Percentiles rank a stretch among this genome's conserved stretches.
Conservation (phyloP, 345 rosid species). For the Euclidium syriacum region DNA sequence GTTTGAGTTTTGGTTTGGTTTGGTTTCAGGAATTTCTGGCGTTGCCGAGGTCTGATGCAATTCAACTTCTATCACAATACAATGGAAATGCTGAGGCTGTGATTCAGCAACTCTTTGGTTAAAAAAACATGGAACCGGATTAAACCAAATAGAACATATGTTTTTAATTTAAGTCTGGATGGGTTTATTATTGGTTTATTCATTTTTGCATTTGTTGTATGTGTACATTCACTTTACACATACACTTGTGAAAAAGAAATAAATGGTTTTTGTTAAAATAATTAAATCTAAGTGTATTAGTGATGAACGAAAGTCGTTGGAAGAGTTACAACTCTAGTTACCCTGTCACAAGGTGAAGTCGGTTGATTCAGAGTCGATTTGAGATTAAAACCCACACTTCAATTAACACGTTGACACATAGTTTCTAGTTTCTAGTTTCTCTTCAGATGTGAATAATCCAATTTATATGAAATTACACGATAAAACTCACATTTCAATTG, state of each 20-base stretch:
- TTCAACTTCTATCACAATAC: constrained; percentile 83
- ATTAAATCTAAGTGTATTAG: too few species aligned
- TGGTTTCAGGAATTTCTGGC: constrained; percentile 88
- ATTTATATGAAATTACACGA: too few species aligned
- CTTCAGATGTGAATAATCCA: too few species aligned
- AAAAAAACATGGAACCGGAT: constrained; percentile 6
- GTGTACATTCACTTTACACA: background rate
- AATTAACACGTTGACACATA: too few species aligned
- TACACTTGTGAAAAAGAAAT: background rate
- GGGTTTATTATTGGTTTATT: constrained; percentile 23
- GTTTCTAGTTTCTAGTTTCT: too few species aligned
- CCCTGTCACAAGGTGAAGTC: too few species aligned
- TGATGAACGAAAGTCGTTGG: too few species aligned
- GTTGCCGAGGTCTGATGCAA: constrained; percentile 93
- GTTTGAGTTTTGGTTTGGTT: background rate
- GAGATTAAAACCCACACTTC: too few species aligned
- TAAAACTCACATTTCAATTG: too few species aligned
- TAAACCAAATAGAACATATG: constrained; percentile 7
- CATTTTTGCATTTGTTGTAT: constrained; percentile 18
- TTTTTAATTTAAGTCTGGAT: constrained; percentile 11
- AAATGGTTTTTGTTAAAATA: too few species aligned
- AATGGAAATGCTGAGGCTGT: constrained; percentile 80
- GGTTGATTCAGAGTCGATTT: too few species aligned
- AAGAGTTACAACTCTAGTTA: too few species aligned
- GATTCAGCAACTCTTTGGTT: constrained; percentile 73